A percentile compares a stretch with the other conserved stretches of the same genome.
phyloP scores from a whole-genome alignment of 352 stramenopile species.

The Pythium sukuiense region DNA sequence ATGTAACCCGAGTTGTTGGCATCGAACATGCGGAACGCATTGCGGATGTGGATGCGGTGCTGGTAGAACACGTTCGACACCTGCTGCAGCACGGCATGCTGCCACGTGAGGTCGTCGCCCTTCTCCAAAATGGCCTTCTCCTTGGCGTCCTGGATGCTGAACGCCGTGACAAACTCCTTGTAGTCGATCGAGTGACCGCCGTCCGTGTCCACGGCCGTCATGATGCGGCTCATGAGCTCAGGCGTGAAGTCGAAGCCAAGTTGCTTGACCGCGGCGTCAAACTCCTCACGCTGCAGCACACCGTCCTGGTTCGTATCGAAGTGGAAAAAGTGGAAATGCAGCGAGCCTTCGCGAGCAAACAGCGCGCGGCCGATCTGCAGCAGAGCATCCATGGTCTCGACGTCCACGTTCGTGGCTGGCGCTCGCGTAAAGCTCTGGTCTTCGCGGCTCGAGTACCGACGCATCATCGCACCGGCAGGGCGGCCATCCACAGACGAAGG shows the following conservation, averaged over 20 bases:
- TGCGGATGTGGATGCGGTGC: conserved; percentile 91
- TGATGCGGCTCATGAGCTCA: conserved; percentile 70
- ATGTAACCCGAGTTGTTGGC: conserved; percentile 79
- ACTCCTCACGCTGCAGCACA: conserved; percentile 77
- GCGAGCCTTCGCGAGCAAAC: conserved; percentile 66
- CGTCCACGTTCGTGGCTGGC: conserved; percentile 63
- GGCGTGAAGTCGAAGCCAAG: conserved; percentile 63
- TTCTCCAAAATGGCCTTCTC: conserved; percentile 54
- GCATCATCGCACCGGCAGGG: conserved; percentile 36
- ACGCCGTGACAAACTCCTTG: conserved; percentile 92
- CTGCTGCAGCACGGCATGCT: conserved; percentile 91
- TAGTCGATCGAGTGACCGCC: conserved; percentile 89
- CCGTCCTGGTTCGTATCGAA: conserved; percentile 87
- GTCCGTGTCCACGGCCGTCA: conserved; percentile 87
- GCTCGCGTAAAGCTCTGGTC: conserved; percentile 59
- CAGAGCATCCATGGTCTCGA: conserved; percentile 81
- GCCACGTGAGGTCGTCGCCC: conserved; percentile 79
- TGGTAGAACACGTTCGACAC: conserved; percentile 95
- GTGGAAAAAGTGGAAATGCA: conserved; percentile 82
- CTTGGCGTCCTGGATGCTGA: conserved; percentile 81
- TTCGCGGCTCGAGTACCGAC: conserved; percentile 59
- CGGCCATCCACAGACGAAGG: conserved; percentile 16
- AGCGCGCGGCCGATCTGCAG: conserved; percentile 77
- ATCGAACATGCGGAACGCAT: conserved; percentile 93
- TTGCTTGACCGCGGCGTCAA: conserved; percentile 65